Evolutionary conservation across 768 basidiomycete genomes (phyloP).

Genomic region (Hygrophorus russula): DNA sequence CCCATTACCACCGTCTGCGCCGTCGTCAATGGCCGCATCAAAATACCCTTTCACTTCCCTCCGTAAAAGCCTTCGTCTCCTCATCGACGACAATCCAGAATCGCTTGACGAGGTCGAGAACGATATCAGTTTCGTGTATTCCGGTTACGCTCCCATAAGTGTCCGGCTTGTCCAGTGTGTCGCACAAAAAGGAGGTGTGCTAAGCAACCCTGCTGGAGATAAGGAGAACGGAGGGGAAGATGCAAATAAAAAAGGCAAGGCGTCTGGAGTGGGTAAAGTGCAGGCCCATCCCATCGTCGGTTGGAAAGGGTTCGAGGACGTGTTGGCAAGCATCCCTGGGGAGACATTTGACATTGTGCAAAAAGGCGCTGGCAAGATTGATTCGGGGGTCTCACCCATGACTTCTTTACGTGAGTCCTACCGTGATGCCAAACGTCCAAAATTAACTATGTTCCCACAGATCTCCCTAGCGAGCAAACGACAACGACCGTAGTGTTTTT

Average conservation of each 20-base stretch:
- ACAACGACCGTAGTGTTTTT: slow-evolving; percentile 93
- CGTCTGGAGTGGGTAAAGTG: slow-evolving; percentile 32
- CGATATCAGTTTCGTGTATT: slow-evolving; percentile 94
- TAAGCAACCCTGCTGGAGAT: slow-evolving; percentile 67
- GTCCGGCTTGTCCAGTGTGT: slow-evolving; percentile 87
- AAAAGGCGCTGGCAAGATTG: slow-evolving; percentile 21
- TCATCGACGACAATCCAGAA: slow-evolving; percentile 80
- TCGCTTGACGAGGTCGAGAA: slow-evolving; percentile 76
- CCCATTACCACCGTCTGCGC: slow-evolving; percentile 46
- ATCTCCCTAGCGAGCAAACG: slow-evolving; percentile 41
- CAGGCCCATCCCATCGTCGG: slow-evolving; percentile 89
- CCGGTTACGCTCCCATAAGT: slow-evolving; percentile 92
- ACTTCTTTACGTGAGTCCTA: slow-evolving; percentile 21
- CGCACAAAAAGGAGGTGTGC: slow-evolving; percentile 81
- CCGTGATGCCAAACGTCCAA: slow-evolving; percentile 2
- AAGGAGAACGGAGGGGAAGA: slow-evolving; percentile 24
- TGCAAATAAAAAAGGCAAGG: slow-evolving; percentile 25
- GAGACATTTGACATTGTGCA: slow-evolving; percentile 72
- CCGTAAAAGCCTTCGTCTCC: slow-evolving; percentile 79
- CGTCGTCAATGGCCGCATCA: slow-evolving; percentile 24
- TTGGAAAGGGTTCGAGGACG: slow-evolving; percentile 97
- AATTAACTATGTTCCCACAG: slow-evolving; percentile 17
- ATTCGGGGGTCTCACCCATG: slow-evolving; percentile 16
- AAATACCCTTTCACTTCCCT: slow-evolving; percentile 67
- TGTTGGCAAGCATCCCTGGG: slow-evolving; percentile 72